phyloP scores from a whole-genome alignment of 2,329 filamentous ascomycete species.

The Chaetomiaceae sp. region DNA sequence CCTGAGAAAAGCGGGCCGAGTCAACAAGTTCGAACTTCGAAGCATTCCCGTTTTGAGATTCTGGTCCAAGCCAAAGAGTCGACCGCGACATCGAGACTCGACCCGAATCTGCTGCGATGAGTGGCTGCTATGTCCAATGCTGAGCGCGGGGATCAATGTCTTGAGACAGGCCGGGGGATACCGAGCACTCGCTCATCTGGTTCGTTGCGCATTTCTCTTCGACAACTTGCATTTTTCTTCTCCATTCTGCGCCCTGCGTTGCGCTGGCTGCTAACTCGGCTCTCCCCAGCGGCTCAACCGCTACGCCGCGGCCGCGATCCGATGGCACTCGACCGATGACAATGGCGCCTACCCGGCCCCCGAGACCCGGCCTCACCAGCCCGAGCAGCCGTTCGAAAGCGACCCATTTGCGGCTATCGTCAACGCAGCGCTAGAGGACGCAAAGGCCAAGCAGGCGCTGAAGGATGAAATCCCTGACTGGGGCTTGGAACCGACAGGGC shows the following conservation, averaged over 20 bases:
- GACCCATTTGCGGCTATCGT: background rate
- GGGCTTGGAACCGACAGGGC: background rate
- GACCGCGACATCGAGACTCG: background rate
- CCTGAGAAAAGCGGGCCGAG: too few species aligned
- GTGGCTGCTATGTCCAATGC: conserved; percentile 23
- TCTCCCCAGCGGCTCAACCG: conserved; percentile 2
- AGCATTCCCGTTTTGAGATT: background rate
- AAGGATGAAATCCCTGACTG: background rate
- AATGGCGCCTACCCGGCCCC: background rate
- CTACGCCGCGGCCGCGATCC: background rate
- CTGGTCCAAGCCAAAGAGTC: too few species aligned
- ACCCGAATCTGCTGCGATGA: conserved; percentile 23
- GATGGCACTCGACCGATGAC: background rate
- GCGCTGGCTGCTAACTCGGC: background rate
- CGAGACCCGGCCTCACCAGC: background rate
- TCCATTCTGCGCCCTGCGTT: background rate
- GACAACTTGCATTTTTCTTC: too few species aligned
- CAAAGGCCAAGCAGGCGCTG: background rate
- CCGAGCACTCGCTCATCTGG: conserved; percentile 3
- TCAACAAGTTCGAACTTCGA: background rate
- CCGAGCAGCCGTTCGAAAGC: background rate
- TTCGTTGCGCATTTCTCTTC: background rate
- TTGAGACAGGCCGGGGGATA: conserved; percentile 18
- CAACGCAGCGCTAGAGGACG: background rate
- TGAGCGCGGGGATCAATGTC: conserved; percentile 24